Conservation (phyloP, 139 green algal species). For the Desmodesmus armatus region DNA sequence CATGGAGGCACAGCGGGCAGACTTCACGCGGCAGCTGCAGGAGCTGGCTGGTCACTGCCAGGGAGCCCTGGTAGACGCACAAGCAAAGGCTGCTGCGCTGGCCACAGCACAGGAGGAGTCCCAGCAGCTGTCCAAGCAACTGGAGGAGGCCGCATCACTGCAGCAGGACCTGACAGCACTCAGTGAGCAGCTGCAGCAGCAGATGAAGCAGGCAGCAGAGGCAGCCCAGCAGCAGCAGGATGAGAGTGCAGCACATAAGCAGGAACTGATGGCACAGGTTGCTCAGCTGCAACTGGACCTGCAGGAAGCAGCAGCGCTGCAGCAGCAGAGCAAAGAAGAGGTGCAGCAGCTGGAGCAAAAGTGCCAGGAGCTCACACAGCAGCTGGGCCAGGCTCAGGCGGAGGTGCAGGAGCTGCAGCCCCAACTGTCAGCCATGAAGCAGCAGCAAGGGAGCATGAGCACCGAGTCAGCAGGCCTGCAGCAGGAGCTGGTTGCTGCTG, state of each 20-base stretch:
- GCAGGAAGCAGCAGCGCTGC: neutral
- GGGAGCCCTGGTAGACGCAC: neutral
- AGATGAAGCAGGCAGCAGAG: neutral
- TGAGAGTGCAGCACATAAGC: neutral
- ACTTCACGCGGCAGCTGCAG: no score
- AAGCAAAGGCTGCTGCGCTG: neutral
- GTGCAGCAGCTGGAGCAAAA: neutral
- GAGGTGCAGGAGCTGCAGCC: neutral
- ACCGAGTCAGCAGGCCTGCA: constrained; percentile 17
- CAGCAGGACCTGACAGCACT: neutral
- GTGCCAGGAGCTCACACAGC: neutral
- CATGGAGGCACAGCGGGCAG: no score
- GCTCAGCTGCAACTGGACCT: constrained; percentile 7
- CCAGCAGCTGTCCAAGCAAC: constrained; percentile 2
- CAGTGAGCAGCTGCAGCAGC: constrained; percentile 14
- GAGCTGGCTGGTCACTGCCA: neutral
- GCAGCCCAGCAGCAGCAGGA: neutral
- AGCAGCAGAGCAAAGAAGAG: neutral
- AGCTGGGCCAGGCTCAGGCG: constrained; percentile 4
- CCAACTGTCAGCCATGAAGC: neutral
- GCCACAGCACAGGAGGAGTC: neutral
- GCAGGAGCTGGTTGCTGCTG: constrained; percentile 5
- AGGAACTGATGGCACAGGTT: neutral
- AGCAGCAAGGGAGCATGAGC: constrained; percentile 38
- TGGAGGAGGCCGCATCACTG: neutral